Conservation (phyloP, 2,329 filamentous ascomycete species). For the Nannizziopsis arthrosporioides region DNA sequence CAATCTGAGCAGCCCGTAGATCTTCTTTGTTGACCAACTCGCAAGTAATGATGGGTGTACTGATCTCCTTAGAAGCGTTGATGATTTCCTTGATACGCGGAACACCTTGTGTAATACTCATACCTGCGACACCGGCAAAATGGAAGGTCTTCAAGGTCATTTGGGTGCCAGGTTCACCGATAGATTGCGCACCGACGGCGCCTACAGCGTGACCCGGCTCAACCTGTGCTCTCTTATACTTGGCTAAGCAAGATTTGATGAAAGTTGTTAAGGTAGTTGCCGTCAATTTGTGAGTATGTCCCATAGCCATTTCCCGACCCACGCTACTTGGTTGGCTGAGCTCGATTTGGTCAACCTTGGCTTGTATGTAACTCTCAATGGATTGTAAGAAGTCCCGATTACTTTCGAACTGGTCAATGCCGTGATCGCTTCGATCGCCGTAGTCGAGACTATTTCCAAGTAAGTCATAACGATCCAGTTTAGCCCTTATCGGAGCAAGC, state of each 20-base stretch:
- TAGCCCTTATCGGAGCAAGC: constrained; percentile 55
- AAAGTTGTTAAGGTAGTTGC: constrained; percentile 61
- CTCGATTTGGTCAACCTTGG: constrained; percentile 44
- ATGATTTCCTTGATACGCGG: constrained; percentile 99
- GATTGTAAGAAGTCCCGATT: constrained; percentile 69
- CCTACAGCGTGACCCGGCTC: constrained; percentile 94
- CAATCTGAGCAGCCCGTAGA: constrained; percentile 71
- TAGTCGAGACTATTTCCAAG: constrained; percentile 54
- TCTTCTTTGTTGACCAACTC: constrained; percentile 64
- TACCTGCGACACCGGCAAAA: constrained; percentile 98
- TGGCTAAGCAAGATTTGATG: constrained; percentile 69
- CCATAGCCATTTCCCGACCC: constrained; percentile 32
- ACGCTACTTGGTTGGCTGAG: constrained; percentile 20
- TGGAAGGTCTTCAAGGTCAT: constrained; percentile 99
- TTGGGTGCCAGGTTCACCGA: constrained; percentile 94
- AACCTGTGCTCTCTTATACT: constrained; percentile 82
- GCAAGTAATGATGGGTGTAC: constrained; percentile 85
- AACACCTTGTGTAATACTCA: constrained; percentile 99
- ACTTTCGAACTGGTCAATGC: constrained; percentile 67
- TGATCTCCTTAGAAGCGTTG: constrained; percentile 90
- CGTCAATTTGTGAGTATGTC: constrained; percentile 77
- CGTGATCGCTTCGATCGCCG: constrained; percentile 55
- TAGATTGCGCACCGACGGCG: constrained; percentile 91
- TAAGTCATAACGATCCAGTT: constrained; percentile 52
- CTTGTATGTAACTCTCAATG: constrained; percentile 59